A percentile compares a stretch with the other conserved stretches of the same genome.
Conservation (phyloP, 2,329 filamentous ascomycete genomes). For the Diaporthe humulicola region DNA sequence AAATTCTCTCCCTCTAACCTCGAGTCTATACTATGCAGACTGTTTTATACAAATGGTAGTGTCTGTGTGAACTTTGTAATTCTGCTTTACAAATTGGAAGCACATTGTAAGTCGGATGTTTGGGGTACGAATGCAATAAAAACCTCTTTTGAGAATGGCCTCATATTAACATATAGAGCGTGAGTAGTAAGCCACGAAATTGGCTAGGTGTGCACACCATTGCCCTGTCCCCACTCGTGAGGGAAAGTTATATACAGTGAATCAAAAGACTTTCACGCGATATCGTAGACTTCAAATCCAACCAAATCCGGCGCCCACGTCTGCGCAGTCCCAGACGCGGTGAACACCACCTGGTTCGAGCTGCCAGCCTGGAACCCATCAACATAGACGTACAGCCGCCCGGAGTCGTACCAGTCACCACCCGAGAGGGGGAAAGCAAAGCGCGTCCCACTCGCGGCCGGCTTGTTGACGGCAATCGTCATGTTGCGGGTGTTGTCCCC, state of each 20-base stretch:
- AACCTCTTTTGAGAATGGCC: neutral
- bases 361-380: conserved; percentile 59
- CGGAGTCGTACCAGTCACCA: conserved; percentile 64
- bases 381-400: conserved; percentile 58
- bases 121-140: neutral
- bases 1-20: no score
- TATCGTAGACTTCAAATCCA: conserved; percentile 54
- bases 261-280: neutral
- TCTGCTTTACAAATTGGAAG: neutral
- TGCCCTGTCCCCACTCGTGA: neutral
- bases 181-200: neutral
- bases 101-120: no score
- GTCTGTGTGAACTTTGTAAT: no score
- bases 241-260: neutral
- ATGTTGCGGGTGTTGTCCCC: conserved; percentile 64
- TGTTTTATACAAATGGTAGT: no score
- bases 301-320: conserved; percentile 58
- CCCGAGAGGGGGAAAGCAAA: conserved; percentile 65
- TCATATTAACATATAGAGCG: neutral
- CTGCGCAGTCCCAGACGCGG: conserved; percentile 40
- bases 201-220: neutral
- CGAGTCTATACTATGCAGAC: no score
- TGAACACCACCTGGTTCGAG: conserved; percentile 54
- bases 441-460: conserved; percentile 50
- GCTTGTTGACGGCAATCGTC: conserved; percentile 62